Conservation (phyloP, 176 grass and related monocot genomes). For the Lolium rigidum region DNA sequence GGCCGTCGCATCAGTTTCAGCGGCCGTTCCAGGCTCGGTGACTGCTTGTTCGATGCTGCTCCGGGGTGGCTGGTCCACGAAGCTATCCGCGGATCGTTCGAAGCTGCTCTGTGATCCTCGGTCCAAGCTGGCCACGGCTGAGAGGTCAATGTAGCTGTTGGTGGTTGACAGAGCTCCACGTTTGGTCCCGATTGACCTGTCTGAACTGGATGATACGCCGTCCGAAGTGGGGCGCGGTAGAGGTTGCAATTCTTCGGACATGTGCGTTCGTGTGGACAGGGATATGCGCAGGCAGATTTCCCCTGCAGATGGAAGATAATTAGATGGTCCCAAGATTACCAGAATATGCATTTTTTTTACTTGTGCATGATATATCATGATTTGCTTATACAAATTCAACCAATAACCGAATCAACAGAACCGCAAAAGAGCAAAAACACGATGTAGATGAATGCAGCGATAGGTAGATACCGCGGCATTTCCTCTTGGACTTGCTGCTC, state of each 20-base stretch:
- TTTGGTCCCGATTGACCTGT: conserved; percentile 65
- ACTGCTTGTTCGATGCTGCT: conserved; percentile 33
- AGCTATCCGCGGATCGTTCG: conserved; percentile 17
- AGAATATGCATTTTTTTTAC: too few species aligned
- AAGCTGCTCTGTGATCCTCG: conserved; percentile 26
- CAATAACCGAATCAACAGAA: not conserved
- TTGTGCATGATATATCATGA: not conserved
- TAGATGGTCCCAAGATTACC: too few species aligned
- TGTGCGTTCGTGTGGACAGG: conserved; percentile 59
- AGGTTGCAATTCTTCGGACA: conserved; percentile 36
- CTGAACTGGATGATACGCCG: conserved; percentile 74
- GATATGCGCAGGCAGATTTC: conserved; percentile 74
- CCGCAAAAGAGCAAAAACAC: not conserved
- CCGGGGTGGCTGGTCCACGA: conserved; percentile 20
- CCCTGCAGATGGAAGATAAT: conserved; percentile 48
- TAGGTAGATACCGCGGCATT: conserved; percentile 65
- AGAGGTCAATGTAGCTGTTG: conserved; percentile 47
- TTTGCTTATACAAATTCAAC: not conserved
- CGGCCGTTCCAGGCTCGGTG: conserved; percentile 25
- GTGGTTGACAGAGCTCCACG: conserved; percentile 36
- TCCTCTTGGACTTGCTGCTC: conserved; percentile 89
- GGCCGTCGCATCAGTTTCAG: conserved; percentile 30
- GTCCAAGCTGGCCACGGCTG: conserved; percentile 27
- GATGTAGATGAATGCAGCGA: not conserved
- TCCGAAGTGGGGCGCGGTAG: conserved; percentile 53